A percentile compares a stretch with the other conserved stretches of the same genome.
Evolutionary conservation across 805 yeast species (phyloP).

Genomic region (Candida awuae): DNA sequence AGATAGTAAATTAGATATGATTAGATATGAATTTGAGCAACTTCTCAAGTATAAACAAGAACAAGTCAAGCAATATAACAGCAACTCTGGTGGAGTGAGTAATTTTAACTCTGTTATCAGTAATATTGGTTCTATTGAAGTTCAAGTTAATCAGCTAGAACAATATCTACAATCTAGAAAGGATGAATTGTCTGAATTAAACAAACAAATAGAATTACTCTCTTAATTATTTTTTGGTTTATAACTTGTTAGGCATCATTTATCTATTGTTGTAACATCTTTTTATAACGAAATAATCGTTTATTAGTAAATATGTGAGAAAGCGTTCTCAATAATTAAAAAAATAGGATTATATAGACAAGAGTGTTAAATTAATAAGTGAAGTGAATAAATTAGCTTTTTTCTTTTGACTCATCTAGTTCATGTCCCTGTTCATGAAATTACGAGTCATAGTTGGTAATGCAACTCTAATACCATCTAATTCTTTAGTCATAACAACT

Average conservation of each 20-base stretch:
- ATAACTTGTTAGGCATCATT: too few species aligned
- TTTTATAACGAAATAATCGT: too few species aligned
- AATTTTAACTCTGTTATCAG: conserved; percentile 46
- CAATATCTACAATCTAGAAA: conserved; percentile 57
- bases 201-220: conserved; percentile 29
- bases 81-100: conserved; percentile 17
- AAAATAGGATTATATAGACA: too few species aligned
- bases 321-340: too few species aligned
- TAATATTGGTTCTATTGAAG: conserved; percentile 64
- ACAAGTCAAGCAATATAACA: conserved; percentile 37
- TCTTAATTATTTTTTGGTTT: background rate
- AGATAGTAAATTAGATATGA: conserved; percentile 24
- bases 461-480: conserved; percentile 92
- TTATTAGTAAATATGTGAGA: background rate
- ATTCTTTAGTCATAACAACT: conserved; percentile 76
- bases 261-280: too few species aligned
- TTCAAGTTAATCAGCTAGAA: conserved; percentile 68
- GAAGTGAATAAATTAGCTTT: too few species aligned
- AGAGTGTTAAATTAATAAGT: too few species aligned
- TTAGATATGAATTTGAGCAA: conserved; percentile 68
- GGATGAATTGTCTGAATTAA: conserved; percentile 47
- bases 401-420: conserved; percentile 17
- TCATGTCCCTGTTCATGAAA: conserved; percentile 74
- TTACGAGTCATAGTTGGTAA: conserved; percentile 97
- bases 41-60: conserved; percentile 69